Evolutionary conservation across 2,329 filamentous ascomycete genomes (phyloP).

Genomic region (Juglanconis oblonga): DNA sequence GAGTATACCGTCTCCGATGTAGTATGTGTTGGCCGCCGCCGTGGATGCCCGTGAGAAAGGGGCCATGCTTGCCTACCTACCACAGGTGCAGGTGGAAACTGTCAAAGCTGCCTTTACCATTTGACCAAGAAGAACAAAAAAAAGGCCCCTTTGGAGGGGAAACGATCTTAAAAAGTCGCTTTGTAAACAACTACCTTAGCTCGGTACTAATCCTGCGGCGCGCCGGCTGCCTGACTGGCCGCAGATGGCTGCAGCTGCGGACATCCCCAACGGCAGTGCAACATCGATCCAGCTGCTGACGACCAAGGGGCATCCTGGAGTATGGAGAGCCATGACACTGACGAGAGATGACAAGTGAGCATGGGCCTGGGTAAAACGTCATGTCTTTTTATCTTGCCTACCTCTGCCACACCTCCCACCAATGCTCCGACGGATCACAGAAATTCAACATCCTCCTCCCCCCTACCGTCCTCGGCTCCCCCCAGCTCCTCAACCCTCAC

Average conservation of each 20-base stretch:
- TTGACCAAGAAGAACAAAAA: not conserved
- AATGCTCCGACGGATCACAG: not conserved
- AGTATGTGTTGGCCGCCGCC: not conserved
- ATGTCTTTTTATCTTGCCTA: too few species aligned
- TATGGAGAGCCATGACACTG: too few species aligned
- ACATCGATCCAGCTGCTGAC: too few species aligned
- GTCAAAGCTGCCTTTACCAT: too few species aligned
- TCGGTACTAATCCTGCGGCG: not conserved
- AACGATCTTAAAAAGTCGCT: not conserved
- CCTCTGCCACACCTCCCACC: not conserved
- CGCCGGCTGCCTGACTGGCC: not conserved
- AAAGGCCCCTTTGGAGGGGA: not conserved
- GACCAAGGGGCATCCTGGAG: too few species aligned
- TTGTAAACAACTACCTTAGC: not conserved
- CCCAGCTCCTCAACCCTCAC: not conserved
- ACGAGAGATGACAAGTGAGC: too few species aligned
- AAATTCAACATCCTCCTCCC: not conserved
- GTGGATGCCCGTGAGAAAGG: not conserved
- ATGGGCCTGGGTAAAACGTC: too few species aligned
- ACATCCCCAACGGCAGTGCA: not conserved
- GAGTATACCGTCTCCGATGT: not conserved
- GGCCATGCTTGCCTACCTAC: not conserved
- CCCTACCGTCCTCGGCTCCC: not conserved
- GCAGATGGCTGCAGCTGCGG: not conserved
- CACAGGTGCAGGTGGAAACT: not conserved